Evolutionary conservation across 257 asterid species (phyloP).

Genomic region (Salvia miltiorrhiza): DNA sequence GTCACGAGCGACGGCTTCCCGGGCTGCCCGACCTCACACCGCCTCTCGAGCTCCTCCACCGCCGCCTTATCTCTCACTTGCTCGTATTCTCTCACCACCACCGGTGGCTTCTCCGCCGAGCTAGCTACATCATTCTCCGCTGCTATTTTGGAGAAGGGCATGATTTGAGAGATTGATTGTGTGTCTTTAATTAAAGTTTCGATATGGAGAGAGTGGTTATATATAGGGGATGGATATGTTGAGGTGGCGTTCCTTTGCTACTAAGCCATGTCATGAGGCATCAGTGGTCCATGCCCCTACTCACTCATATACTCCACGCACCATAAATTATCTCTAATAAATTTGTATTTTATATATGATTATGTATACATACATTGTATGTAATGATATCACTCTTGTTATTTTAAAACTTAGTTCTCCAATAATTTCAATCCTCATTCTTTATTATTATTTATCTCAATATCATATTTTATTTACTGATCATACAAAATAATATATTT

Average conservation of each 20-base stretch:
- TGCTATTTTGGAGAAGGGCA: constrained; percentile 46
- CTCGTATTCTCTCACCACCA: constrained; percentile 64
- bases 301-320: constrained; percentile 15
- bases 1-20: constrained; percentile 68
- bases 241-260: constrained; percentile 35
- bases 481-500: no score
- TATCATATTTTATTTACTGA: not conserved
- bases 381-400: constrained; percentile 2
- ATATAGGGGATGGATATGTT: constrained; percentile 30
- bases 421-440: constrained; percentile 7
- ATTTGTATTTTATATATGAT: not conserved
- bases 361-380: constrained; percentile 3
- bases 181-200: constrained; percentile 30
- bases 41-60: constrained; percentile 73
- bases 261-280: constrained; percentile 23
- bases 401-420: not conserved
- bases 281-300: constrained; percentile 24
- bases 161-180: constrained; percentile 21
- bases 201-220: constrained; percentile 28
- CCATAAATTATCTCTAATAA: not conserved
- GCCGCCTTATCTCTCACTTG: constrained; percentile 53
- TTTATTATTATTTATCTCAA: not conserved
- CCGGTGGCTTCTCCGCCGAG: constrained; percentile 9
- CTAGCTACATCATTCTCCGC: constrained; percentile 31
- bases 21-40: constrained; percentile 63